These are phyloP conservation scores for Agroathelia rolfsii DNA, from an alignment of 1,284 basidiomycete species.

Conservation along the genomic window DNA sequence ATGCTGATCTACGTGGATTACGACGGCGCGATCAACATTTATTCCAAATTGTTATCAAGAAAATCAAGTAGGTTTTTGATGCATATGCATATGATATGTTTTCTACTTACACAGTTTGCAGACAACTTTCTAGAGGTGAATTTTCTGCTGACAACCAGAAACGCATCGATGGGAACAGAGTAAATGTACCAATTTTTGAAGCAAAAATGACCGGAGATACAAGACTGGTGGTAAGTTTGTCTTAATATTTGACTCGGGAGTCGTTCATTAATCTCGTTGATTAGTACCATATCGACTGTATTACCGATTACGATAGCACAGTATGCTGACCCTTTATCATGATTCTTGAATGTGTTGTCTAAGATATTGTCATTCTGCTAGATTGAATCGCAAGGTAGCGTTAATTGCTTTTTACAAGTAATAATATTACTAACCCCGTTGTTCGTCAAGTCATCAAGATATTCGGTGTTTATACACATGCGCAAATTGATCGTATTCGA, in stretches of 20 bases:
- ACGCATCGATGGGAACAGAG: constrained; percentile 34
- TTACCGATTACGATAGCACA: constrained; percentile 37
- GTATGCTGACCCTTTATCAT: constrained; percentile 26
- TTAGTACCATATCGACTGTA: constrained; percentile 58
- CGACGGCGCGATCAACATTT: constrained; percentile 29
- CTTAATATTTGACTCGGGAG: not conserved
- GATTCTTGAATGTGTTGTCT: not conserved
- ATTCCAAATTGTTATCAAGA: constrained; percentile 43
- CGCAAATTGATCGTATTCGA: constrained; percentile 40
- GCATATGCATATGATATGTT: not conserved
- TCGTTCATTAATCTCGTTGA: constrained; percentile 1
- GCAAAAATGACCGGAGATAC: constrained; percentile 57
- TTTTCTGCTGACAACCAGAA: constrained; percentile 65
- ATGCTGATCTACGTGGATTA: constrained; percentile 30
- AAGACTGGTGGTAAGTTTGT: constrained; percentile 43
- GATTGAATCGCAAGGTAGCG: constrained; percentile 46
- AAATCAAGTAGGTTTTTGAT: constrained; percentile 38
- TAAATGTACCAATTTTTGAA: constrained; percentile 51
- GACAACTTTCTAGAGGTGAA: constrained; percentile 55
- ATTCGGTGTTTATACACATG: constrained; percentile 58
- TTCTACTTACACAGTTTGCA: constrained; percentile 15
- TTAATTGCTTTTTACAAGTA: not conserved
- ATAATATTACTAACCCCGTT: not conserved
- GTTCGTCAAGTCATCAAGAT: constrained; percentile 39
- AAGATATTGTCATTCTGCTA: constrained; percentile 13